Evolutionary conservation across 2,329 filamentous ascomycete genomes (phyloP).

Genomic region (Sphaerulina populicola): DNA sequence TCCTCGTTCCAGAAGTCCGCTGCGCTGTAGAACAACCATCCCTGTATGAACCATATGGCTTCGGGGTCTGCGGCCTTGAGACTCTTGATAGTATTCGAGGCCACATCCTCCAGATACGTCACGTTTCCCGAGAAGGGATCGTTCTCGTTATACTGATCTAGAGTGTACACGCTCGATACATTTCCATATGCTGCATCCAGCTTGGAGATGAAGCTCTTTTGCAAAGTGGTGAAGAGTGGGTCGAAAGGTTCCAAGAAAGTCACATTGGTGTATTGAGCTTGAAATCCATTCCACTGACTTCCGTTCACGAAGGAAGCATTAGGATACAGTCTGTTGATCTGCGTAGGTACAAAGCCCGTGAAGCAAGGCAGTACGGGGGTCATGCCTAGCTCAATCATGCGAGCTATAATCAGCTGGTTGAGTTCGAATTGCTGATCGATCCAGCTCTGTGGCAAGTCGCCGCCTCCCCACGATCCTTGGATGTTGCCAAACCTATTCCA

Average conservation of each 20-base stretch:
- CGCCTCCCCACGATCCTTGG: slow-evolving; percentile 43
- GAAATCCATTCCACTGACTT: slow-evolving; percentile 40
- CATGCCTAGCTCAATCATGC: slow-evolving; percentile 49
- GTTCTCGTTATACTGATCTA: slow-evolving; percentile 50
- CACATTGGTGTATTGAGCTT: slow-evolving; percentile 38
- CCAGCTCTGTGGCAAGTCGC: slow-evolving; percentile 40
- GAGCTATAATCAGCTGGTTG: slow-evolving; percentile 42
- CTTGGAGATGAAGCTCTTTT: slow-evolving; percentile 42
- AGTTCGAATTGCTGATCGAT: slow-evolving; percentile 43
- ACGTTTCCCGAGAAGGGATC: slow-evolving; percentile 41
- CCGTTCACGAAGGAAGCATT: slow-evolving; percentile 40
- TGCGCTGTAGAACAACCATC: slow-evolving; percentile 44
- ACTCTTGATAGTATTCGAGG: slow-evolving; percentile 39
- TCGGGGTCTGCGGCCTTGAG: slow-evolving; percentile 43
- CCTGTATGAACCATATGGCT: slow-evolving; percentile 48
- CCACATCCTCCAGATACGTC: slow-evolving; percentile 39
- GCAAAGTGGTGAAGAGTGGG: slow-evolving; percentile 37
- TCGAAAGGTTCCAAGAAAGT: slow-evolving; percentile 45
- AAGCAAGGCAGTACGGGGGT: slow-evolving; percentile 46
- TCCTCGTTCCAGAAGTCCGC: slow-evolving; percentile 40
- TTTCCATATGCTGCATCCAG: slow-evolving; percentile 44
- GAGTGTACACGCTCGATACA: slow-evolving; percentile 43
- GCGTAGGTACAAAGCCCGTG: slow-evolving; percentile 44
- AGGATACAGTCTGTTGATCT: slow-evolving; percentile 37
- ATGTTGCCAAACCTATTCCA: slow-evolving; percentile 52